These are phyloP conservation scores for Metschnikowia lochheadii DNA, from an alignment of 805 yeast species.

Conservation along the genomic window DNA sequence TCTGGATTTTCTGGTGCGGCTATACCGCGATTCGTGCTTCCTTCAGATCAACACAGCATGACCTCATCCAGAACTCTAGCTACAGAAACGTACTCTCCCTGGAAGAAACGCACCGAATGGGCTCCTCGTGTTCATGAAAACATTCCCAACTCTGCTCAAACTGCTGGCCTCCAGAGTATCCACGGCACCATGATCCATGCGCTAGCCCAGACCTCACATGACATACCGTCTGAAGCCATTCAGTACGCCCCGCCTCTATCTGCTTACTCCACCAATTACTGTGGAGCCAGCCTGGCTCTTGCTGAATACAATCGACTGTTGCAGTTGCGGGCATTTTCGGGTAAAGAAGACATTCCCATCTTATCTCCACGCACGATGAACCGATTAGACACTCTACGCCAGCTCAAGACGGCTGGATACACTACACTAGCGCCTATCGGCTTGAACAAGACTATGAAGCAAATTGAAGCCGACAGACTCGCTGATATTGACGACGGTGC, in stretches of 20 bases:
- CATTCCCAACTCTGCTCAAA: background rate
- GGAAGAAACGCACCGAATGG: constrained; percentile 11
- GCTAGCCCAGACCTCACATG: constrained; percentile 11
- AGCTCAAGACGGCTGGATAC: constrained; percentile 34
- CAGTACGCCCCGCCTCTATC: constrained; percentile 50
- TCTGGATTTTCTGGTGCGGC: background rate
- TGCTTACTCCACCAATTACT: constrained; percentile 48
- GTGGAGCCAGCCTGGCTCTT: constrained; percentile 17
- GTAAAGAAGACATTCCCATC: constrained; percentile 11
- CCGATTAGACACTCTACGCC: constrained; percentile 21
- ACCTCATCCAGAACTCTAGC: constrained; percentile 4
- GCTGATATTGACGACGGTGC: constrained; percentile 11
- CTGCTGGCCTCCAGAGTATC: background rate
- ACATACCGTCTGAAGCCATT: constrained; percentile 13
- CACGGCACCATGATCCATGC: constrained; percentile 8
- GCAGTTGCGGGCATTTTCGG: constrained; percentile 14
- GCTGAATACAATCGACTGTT: constrained; percentile 23
- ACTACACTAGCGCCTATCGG: constrained; percentile 37
- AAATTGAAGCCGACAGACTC: constrained; percentile 22
- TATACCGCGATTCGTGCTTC: background rate
- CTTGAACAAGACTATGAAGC: constrained; percentile 37
- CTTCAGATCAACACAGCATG: constrained; percentile 3
- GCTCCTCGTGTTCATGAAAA: constrained; percentile 14
- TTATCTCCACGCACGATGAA: constrained; percentile 20
- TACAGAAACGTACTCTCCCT: constrained; percentile 6